Percentiles rank a stretch among this genome's conserved stretches.
Conservation (phyloP, 371 early-diverging fungal species). For the Rhizopus microsporus region DNA sequence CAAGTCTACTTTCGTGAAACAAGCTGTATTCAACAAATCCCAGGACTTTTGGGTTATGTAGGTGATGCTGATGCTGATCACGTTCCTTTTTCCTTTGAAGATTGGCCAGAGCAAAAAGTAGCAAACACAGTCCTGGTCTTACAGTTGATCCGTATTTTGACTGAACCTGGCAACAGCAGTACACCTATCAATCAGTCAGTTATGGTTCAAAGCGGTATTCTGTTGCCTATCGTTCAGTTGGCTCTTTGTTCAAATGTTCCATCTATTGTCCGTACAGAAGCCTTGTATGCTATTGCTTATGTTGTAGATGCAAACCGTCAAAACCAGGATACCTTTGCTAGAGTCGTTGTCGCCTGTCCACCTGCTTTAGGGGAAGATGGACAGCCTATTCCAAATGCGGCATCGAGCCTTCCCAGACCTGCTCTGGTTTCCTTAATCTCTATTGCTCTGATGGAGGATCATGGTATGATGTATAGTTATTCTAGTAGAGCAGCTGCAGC, state of each 20-base stretch:
- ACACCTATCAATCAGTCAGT: slow-evolving; percentile 86
- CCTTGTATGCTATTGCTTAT: slow-evolving; percentile 84
- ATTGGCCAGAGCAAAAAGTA: slow-evolving; percentile 78
- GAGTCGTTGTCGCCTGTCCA: slow-evolving; percentile 51
- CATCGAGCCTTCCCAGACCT: slow-evolving; percentile 46
- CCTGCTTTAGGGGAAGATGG: slow-evolving; percentile 30
- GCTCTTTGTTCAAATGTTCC: slow-evolving; percentile 63
- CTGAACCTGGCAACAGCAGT: slow-evolving; percentile 84
- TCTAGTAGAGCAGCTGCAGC: slow-evolving; percentile 75
- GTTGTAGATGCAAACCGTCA: slow-evolving; percentile 71
- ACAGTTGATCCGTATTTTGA: slow-evolving; percentile 85
- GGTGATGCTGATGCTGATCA: slow-evolving; percentile 64
- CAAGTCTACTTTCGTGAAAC: slow-evolving; percentile 96
- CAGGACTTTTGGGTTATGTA: slow-evolving; percentile 65
- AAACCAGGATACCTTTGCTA: slow-evolving; percentile 75
- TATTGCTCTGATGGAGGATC: slow-evolving; percentile 53
- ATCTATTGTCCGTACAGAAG: slow-evolving; percentile 64
- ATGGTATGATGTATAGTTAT: slow-evolving; percentile 52
- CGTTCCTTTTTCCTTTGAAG: slow-evolving; percentile 49
- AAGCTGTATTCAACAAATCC: slow-evolving; percentile 87
- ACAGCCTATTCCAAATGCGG: slow-evolving; percentile 21
- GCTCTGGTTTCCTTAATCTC: slow-evolving; percentile 66
- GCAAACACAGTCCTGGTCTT: slow-evolving; percentile 82
- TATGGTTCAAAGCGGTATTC: slow-evolving; percentile 77
- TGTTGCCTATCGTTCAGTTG: slow-evolving; percentile 68